A percentile compares a stretch with the other conserved stretches of the same genome.
These are phyloP conservation scores for Leccinum brunneo-olivaceum DNA, from an alignment of 1,284 basidiomycete species.

Conservation along the genomic window DNA sequence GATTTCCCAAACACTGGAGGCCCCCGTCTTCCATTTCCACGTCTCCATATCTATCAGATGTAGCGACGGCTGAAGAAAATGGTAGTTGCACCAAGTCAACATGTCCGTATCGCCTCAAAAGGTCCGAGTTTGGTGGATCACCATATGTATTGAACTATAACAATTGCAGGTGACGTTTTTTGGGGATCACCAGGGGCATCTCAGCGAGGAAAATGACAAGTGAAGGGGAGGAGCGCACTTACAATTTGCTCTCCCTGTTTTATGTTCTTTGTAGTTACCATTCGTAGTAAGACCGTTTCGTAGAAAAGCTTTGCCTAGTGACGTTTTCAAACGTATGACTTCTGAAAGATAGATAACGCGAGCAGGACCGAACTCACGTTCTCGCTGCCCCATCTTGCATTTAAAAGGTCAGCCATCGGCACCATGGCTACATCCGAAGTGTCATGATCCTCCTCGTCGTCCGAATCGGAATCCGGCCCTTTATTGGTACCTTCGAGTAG, in stretches of 20 bases:
- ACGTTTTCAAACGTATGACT: neutral
- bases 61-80: neutral
- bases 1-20: conserved; percentile 48
- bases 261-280: conserved; percentile 78
- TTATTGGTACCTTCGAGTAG: conserved; percentile 17
- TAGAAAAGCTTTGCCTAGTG: conserved; percentile 79
- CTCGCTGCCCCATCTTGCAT: conserved; percentile 80
- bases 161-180: neutral
- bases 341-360: neutral
- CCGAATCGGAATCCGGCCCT: conserved; percentile 47
- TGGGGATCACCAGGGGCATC: no score
- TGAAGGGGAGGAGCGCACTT: conserved; percentile 22
- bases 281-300: conserved; percentile 66
- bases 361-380: conserved; percentile 52
- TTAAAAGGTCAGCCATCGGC: conserved; percentile 93
- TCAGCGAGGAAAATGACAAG: no score
- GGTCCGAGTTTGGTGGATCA: conserved; percentile 90
- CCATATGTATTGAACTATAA: conserved; percentile 91
- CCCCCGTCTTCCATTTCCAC: conserved; percentile 11
- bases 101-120: conserved; percentile 90
- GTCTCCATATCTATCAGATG: conserved; percentile 33
- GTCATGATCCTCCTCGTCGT: conserved; percentile 57
- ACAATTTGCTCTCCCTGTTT: conserved; percentile 85
- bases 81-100: conserved; percentile 71
- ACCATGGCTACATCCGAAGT: conserved; percentile 85